A percentile compares a stretch with the other conserved stretches of the same genome.
phyloP scores from a whole-genome alignment of 768 basidiomycete genomes.

The Kwoniella pini region DNA sequence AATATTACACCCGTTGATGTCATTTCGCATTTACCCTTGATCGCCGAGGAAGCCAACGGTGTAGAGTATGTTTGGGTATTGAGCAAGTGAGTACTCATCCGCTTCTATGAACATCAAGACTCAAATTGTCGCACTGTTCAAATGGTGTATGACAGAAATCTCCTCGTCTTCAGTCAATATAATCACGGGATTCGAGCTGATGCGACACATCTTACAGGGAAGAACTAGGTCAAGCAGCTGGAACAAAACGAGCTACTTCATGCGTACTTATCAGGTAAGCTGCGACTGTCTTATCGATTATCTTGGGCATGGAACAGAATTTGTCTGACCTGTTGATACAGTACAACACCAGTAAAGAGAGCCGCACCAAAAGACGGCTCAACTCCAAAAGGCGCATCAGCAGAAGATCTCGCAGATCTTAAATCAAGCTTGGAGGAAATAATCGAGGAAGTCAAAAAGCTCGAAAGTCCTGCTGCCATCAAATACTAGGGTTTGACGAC shows the following conservation, averaged over 20 bases:
- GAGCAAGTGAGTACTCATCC: conserved; percentile 49
- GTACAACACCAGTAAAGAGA: conserved; percentile 42
- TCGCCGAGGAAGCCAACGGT: conserved; percentile 81
- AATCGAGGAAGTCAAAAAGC: conserved; percentile 71
- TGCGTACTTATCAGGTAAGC: conserved; percentile 80
- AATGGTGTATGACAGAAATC: no score
- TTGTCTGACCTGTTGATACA: no score
- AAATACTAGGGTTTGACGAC: conserved; percentile 35
- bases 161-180: no score
- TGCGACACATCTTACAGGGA: conserved; percentile 56
- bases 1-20: conserved; percentile 99
- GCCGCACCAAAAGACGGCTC: conserved; percentile 46
- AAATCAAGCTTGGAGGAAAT: conserved; percentile 83
- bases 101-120: no score
- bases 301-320: no score
- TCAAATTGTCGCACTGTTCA: no score
- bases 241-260: conserved; percentile 96
- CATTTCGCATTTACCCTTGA: conserved; percentile 90
- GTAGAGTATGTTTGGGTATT: conserved; percentile 55
- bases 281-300: no score
- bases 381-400: conserved; percentile 41
- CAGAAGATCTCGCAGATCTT: conserved; percentile 71
- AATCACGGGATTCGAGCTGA: background rate
- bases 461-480: conserved; percentile 31
- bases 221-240: conserved; percentile 90